These are phyloP conservation scores for Neodidymelliopsis sp. DNA, from an alignment of 2,329 filamentous ascomycete genomes.

Conservation along the genomic window DNA sequence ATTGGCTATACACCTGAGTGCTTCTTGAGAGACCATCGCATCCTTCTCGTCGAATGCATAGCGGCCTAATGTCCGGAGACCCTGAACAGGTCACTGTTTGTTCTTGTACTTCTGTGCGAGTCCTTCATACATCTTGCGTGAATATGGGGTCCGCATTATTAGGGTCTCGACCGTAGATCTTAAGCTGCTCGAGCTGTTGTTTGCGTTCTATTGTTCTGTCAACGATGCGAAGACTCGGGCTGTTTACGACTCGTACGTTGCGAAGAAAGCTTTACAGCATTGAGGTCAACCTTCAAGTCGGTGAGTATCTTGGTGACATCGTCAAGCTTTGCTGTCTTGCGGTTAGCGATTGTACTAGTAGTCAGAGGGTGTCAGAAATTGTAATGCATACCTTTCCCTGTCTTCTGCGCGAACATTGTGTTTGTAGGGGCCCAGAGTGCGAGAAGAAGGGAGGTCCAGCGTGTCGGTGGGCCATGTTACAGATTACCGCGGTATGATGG, in stretches of 20 bases:
- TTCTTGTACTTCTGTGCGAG: background rate
- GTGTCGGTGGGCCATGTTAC: slow-evolving; percentile 8
- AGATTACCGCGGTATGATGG: slow-evolving; percentile 14
- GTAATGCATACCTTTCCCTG: slow-evolving; percentile 29
- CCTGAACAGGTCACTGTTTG: slow-evolving; percentile 58
- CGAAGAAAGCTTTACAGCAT: slow-evolving; percentile 64
- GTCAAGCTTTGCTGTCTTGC: slow-evolving; percentile 66
- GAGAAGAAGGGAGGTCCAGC: background rate
- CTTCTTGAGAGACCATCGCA: slow-evolving; percentile 70
- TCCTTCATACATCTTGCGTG: slow-evolving; percentile 69
- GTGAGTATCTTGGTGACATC: slow-evolving; percentile 72
- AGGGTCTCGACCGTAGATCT: slow-evolving; percentile 78
- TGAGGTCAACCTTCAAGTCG: slow-evolving; percentile 68
- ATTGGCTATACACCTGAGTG: slow-evolving; percentile 84
- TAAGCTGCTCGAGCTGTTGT: slow-evolving; percentile 68
- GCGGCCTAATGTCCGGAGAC: slow-evolving; percentile 73
- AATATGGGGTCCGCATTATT: slow-evolving; percentile 82
- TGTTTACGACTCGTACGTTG: slow-evolving; percentile 59
- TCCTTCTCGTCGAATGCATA: slow-evolving; percentile 76
- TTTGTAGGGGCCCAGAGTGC: background rate
- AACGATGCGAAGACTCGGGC: background rate
- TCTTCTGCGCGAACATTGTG: slow-evolving; percentile 12
- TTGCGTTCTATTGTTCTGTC: slow-evolving; percentile 64
- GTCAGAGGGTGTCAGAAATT: background rate
- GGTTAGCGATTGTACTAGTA: too few species aligned